These are phyloP conservation scores for Argentina anserina DNA, from an alignment of 306 rosid genomes.

Conservation along the genomic window DNA sequence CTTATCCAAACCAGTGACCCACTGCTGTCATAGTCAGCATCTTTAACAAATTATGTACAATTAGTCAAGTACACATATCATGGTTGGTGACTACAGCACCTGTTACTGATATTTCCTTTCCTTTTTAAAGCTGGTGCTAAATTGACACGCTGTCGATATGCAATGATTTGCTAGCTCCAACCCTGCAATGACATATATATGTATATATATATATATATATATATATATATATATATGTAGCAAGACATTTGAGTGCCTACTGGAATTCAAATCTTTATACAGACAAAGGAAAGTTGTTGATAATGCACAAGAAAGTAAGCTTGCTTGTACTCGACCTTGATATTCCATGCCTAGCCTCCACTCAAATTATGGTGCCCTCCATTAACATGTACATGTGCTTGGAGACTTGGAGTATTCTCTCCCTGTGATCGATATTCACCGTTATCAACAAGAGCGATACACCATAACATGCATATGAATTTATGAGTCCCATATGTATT, in stretches of 20 bases:
- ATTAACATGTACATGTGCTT: conserved; percentile 29
- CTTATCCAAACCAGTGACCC: conserved; percentile 25
- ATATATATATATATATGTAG: no score
- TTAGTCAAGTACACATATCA: conserved; percentile 1
- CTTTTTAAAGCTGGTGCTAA: conserved; percentile 15
- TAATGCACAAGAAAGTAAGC: conserved; percentile 34
- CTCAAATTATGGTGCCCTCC: conserved; percentile 36
- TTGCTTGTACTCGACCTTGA: conserved; percentile 14
- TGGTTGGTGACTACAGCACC: conserved; percentile 23
- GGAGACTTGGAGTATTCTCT: conserved; percentile 25
- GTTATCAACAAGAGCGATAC: not conserved
- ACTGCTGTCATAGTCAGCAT: conserved; percentile 21
- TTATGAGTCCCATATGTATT: not conserved
- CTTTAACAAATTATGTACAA: not conserved
- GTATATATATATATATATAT: no score
- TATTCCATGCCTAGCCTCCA: conserved; percentile 26
- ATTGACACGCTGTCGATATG: conserved; percentile 3
- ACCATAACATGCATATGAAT: not conserved
- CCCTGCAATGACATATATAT: conserved; percentile 15
- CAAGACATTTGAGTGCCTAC: conserved; percentile 21
- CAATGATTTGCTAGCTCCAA: conserved; percentile 12
- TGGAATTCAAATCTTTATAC: conserved; percentile 20
- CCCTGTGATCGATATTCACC: conserved; percentile 1
- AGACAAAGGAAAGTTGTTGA: conserved; percentile 25
- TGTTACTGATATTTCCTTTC: conserved; percentile 16